Conservation (phyloP, 2,329 filamentous ascomycete species). For the Chaetomiaceae sp. region DNA sequence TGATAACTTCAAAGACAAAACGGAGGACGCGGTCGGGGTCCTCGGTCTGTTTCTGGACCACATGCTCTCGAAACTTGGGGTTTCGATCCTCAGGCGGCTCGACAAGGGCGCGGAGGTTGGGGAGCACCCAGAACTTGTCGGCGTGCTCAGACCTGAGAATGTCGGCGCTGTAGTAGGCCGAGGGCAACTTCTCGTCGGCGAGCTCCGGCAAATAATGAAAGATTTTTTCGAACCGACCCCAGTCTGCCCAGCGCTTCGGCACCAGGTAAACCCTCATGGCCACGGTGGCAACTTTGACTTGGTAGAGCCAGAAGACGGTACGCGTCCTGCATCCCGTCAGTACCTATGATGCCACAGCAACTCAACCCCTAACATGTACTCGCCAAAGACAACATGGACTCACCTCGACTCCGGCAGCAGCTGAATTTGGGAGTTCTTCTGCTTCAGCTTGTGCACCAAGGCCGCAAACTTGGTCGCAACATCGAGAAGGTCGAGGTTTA, state of each 20-base stretch:
- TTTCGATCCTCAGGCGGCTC: background rate
- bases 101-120: constrained; percentile 10
- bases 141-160: constrained; percentile 11
- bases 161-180: constrained; percentile 13
- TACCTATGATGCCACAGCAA: no score
- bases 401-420: constrained; percentile 16
- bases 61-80: background rate
- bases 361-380: no score
- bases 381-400: background rate
- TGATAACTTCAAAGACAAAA: constrained; percentile 16
- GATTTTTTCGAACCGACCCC: background rate
- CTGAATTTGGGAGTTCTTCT: constrained; percentile 4
- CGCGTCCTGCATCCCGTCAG: constrained; percentile 9
- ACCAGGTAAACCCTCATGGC: background rate
- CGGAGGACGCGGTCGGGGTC: constrained; percentile 16
- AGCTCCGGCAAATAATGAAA: constrained; percentile 12
- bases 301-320: constrained; percentile 23
- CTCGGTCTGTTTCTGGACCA: background rate
- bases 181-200: constrained; percentile 7
- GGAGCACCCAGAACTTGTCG: constrained; percentile 17
- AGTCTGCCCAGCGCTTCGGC: background rate
- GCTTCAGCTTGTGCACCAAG: constrained; percentile 9
- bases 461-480: constrained; percentile 17
- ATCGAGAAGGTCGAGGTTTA: constrained; percentile 11
- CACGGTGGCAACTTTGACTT: constrained; percentile 13